Evolutionary conservation across 1,139 yeast species (phyloP), one percentile per base, ranked within the genome.

Genomic region (Wickerhamomyces sp.): DNA sequence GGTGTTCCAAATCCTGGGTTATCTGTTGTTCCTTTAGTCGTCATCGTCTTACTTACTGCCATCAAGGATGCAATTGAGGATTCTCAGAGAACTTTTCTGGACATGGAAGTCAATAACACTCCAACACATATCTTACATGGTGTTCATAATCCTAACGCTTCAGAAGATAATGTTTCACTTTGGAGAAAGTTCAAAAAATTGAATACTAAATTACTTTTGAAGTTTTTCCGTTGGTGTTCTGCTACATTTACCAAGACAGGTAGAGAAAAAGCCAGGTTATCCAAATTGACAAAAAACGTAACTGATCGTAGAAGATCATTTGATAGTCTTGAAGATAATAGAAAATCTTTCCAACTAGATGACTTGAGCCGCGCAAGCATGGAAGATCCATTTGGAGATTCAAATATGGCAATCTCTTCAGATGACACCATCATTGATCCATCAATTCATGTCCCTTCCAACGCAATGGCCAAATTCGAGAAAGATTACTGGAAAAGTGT

Each of bases 41-140:
- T 89, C 44, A 91, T 93, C 71, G 95, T 93, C 36, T 70, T 76
- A 46, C 76, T 93, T 47, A 93, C 98, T 1, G 97, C 95, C 14
- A 69, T 87, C 51, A 91, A 91, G 63, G 99, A 93, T 68, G 97
- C 95, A 1, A 73, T 93, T 52, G 99, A 93, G 66, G 99, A 93
- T 67, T 91, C 89, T 47, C 78, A 94, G 58, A 79, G 99, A 63
- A 83, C 89, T 0, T 68, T 77, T 4, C 74, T 84, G 53, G 99
- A 93, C 66, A 68, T 81, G 54, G 95, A 91, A 58, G 80, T 93
- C 54, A 93, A 93, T 62, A 91, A 93, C 62, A 85, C 91, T 9
- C 79, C 85, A 15, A 87, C 95, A 2, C 95, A 88, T 63, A 73
- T 88, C 44, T 68, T 93, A 37, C 66, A 69, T 37, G 93, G 95